Base-by-base conservation (phyloP, 179 eudicot species). In the Beta corolliflora region DNA sequence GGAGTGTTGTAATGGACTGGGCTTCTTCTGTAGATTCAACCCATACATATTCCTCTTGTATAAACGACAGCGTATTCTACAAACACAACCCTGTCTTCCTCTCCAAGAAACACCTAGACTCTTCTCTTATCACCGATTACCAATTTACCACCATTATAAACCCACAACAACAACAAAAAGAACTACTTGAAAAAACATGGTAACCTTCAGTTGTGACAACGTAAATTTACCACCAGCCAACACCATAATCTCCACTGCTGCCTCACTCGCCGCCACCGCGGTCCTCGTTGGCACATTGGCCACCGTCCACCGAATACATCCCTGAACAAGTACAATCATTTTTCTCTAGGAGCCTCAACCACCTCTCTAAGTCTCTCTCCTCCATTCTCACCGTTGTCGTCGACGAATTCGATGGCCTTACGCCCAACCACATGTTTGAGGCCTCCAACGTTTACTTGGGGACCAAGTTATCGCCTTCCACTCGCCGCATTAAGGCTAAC, bases 381-480 rank as follows among this genome's bases (percentile, higher is more conserved):
- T 70, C 86, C 29, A 74, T 77, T 29, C 18, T 77, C 78, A 77
- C 78, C 21, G 71, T 84, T 0, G 81, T 79, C 0, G 63, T 81
- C 53, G 87, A 85, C 10, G 84, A 85, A 19, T 82, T 67, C 58
- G 64, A 80, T 41, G 86, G 81, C 7, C 15, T 84, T 9, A 46
- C 83, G 2, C 86, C 86, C 0, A 84, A 84, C 19, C 78, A 84
- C 1, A 77, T 84, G 86, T 84, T 84, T 48, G 78, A 80, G 2
- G 65, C 83, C 0, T 77, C 86, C 3, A 72, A 58, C 14, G 23
- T 36, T 36, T 84, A 84, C 77, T 77, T 84, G 76, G 83, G 81
- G 60, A 59, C 60, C 36, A 84, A 80, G 78, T 11, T 84, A 23
- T 63, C 81, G 3, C 65, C 78, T 5, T 10, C 56, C 0, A 59